Evolutionary conservation across 371 early-diverging fungal species (phyloP).

Genomic region (Mortierella sp.): DNA sequence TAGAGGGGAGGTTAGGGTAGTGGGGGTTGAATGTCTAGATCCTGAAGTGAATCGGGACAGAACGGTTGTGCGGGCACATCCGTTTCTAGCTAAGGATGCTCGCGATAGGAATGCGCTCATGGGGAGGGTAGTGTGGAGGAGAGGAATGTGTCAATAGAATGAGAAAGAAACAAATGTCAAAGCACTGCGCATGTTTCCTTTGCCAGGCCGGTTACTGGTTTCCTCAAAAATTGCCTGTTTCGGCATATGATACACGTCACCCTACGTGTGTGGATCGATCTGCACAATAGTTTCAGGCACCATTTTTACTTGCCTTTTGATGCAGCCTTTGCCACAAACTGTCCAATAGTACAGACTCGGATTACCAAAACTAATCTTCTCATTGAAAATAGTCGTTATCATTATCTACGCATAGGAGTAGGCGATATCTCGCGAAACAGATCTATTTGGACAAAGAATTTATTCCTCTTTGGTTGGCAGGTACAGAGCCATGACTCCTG

Average conservation of each 20-base stretch:
- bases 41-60: constrained; percentile 20
- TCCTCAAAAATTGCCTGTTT: not conserved
- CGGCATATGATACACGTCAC: not conserved
- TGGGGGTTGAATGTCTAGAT: constrained; percentile 2
- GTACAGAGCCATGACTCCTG: too few species aligned
- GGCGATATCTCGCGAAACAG: too few species aligned
- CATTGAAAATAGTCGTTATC: too few species aligned
- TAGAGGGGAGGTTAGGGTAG: not conserved
- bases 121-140: not conserved
- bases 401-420: too few species aligned
- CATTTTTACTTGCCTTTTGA: too few species aligned
- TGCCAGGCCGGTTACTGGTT: not conserved
- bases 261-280: too few species aligned
- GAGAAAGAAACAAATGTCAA: constrained; percentile 1
- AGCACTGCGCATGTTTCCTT: not conserved
- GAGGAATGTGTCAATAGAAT: not conserved
- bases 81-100: constrained; percentile 36
- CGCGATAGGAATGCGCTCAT: constrained; percentile 42
- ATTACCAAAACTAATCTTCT: too few species aligned
- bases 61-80: constrained; percentile 20
- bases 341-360: too few species aligned
- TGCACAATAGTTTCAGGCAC: not conserved
- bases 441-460: too few species aligned
- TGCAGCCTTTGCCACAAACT: too few species aligned
- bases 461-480: too few species aligned